A percentile compares a stretch with the other conserved stretches of the same genome.
These are phyloP conservation scores for Clavispora carvajalis DNA, from an alignment of 805 yeast genomes.

Conservation along the genomic window DNA sequence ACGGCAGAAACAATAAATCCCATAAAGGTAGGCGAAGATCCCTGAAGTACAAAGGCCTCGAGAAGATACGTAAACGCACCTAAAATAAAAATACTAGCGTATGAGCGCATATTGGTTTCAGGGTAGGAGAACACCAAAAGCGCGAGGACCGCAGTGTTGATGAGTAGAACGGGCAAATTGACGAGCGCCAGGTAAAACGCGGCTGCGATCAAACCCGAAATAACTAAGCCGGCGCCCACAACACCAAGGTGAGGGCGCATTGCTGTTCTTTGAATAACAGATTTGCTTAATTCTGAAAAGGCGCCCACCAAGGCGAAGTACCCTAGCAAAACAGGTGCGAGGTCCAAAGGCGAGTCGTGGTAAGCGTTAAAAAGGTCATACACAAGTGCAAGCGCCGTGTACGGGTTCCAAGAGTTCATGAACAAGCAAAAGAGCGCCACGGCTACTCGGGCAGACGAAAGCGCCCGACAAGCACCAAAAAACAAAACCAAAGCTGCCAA, in stretches of 20 bases:
- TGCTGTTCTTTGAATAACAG: background rate
- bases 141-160: slow-evolving; percentile 9
- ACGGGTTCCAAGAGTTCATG: slow-evolving; percentile 25
- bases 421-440: slow-evolving; percentile 26
- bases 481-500: slow-evolving; percentile 18
- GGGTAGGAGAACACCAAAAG: slow-evolving; percentile 9
- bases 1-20: slow-evolving; percentile 6
- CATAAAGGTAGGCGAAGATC: slow-evolving; percentile 1
- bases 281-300: slow-evolving; percentile 9
- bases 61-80: slow-evolving; percentile 10
- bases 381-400: slow-evolving; percentile 24
- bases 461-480: slow-evolving; percentile 18
- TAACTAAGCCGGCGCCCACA: background rate
- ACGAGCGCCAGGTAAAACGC: slow-evolving; percentile 1
- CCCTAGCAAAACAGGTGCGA: slow-evolving; percentile 11
- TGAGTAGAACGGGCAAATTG: slow-evolving; percentile 10
- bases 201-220: background rate
- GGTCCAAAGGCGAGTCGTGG: background rate
- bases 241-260: background rate
- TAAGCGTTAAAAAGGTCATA: slow-evolving; percentile 17
- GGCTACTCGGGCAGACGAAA: slow-evolving; percentile 22
- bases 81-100: slow-evolving; percentile 6
- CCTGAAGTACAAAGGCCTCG: slow-evolving; percentile 11
- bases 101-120: slow-evolving; percentile 6
- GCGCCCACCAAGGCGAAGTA: slow-evolving; percentile 16